Percentiles rank a stretch among this genome's conserved stretches.
phyloP scores from a whole-genome alignment of 495 filamentous ascomycete species.

The Clavariopsis aquatica region DNA sequence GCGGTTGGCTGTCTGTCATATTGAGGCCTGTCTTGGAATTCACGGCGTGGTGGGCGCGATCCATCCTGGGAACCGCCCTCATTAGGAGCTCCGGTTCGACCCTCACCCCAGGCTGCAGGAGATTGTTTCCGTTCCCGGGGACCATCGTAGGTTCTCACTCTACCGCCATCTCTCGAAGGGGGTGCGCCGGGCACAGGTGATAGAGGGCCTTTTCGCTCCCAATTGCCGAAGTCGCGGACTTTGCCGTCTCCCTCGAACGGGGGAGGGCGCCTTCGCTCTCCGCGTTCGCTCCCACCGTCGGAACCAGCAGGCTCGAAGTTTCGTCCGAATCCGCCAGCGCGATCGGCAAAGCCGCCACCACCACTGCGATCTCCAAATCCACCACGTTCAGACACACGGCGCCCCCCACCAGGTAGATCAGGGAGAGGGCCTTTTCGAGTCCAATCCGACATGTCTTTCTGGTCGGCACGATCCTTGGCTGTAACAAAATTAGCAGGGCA shows the following conservation, averaged over 20 bases:
- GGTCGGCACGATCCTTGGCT: constrained; percentile 75
- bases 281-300: constrained; percentile 54
- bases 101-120: constrained; percentile 80
- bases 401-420: constrained; percentile 56
- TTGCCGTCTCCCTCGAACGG: constrained; percentile 71
- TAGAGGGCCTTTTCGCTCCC: constrained; percentile 93
- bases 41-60: constrained; percentile 77
- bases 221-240: constrained; percentile 82
- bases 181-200: constrained; percentile 66
- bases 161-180: constrained; percentile 64
- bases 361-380: constrained; percentile 5
- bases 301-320: constrained; percentile 45
- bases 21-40: constrained; percentile 67
- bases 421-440: constrained; percentile 87
- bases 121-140: constrained; percentile 65
- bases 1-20: constrained; percentile 74
- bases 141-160: constrained; percentile 62
- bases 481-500: constrained; percentile 41
- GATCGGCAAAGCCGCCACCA: constrained; percentile 18
- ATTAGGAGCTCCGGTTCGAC: constrained; percentile 72
- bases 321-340: constrained; percentile 37
- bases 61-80: constrained; percentile 78
- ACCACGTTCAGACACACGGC: constrained; percentile 52
- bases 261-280: constrained; percentile 46
- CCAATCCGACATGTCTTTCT: constrained; percentile 75